Evolutionary conservation across 2,329 filamentous ascomycete species (phyloP).

Genomic region (Epichloe baconii): DNA sequence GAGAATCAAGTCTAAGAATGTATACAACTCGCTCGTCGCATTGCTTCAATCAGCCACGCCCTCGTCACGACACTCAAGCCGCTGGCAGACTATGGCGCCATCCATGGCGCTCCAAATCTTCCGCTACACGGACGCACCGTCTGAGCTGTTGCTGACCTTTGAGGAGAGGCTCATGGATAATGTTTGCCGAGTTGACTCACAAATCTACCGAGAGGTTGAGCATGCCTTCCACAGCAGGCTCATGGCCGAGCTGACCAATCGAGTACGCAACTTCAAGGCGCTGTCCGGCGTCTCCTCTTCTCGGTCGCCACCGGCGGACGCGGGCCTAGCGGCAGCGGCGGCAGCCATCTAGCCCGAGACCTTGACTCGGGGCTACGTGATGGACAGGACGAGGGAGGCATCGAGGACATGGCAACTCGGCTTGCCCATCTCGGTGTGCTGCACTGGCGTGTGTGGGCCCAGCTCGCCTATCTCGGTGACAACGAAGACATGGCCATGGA

Average conservation of each 20-base stretch:
- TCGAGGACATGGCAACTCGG: conserved; percentile 60
- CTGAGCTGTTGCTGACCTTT: conserved; percentile 32
- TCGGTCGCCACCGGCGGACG: conserved; percentile 41
- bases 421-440: conserved; percentile 73
- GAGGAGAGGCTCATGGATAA: conserved; percentile 35
- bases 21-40: conserved; percentile 41
- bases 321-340: conserved; percentile 23
- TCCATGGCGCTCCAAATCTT: conserved; percentile 45
- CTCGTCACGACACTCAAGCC: conserved; percentile 26
- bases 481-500: conserved; percentile 23
- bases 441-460: conserved; percentile 83
- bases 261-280: conserved; percentile 39
- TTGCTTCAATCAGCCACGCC: conserved; percentile 39
- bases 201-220: conserved; percentile 36
- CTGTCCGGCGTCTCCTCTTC: conserved; percentile 42
- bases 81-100: conserved; percentile 40
- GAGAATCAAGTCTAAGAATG: conserved; percentile 30
- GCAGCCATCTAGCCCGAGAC: conserved; percentile 20
- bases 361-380: conserved; percentile 25
- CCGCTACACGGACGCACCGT: conserved; percentile 39
- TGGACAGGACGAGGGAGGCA: conserved; percentile 36
- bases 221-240: conserved; percentile 35
- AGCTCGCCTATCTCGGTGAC: conserved; percentile 51
- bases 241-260: conserved; percentile 32
- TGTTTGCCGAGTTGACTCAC: conserved; percentile 28